Conservation (phyloP, 768 basidiomycete species). For the Baorangia bicolor region DNA sequence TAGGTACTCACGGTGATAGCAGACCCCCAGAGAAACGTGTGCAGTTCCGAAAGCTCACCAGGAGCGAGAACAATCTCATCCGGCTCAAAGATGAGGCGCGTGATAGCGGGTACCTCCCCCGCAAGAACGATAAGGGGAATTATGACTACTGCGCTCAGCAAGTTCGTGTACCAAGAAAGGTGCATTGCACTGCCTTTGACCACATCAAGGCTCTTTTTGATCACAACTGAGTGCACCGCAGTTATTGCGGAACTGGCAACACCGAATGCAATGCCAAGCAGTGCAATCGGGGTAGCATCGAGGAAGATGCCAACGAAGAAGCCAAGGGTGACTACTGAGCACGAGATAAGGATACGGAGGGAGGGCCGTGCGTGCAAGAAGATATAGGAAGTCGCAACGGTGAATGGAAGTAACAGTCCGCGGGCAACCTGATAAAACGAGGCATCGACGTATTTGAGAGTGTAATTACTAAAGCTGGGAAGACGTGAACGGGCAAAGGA, state of each 20-base stretch:
- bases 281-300: slow-evolving; percentile 58
- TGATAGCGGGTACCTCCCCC: slow-evolving; percentile 70
- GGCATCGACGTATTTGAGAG: slow-evolving; percentile 90
- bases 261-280: slow-evolving; percentile 75
- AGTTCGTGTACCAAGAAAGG: slow-evolving; percentile 91
- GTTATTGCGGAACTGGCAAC: slow-evolving; percentile 84
- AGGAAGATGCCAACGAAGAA: slow-evolving; percentile 90
- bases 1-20: slow-evolving; percentile 61
- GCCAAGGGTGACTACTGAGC: slow-evolving; percentile 82
- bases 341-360: slow-evolving; percentile 68
- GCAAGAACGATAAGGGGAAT: slow-evolving; percentile 69
- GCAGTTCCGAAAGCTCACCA: slow-evolving; percentile 46
- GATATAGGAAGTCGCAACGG: slow-evolving; percentile 82
- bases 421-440: slow-evolving; percentile 96
- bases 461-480: slow-evolving; percentile 83
- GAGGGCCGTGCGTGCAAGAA: slow-evolving; percentile 78
- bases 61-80: slow-evolving; percentile 37
- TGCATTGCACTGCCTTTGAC: slow-evolving; percentile 84
- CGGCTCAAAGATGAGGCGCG: slow-evolving; percentile 55
- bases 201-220: slow-evolving; percentile 79
- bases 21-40: slow-evolving; percentile 78
- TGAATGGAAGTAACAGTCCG: slow-evolving; percentile 91
- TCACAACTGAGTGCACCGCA: slow-evolving; percentile 88
- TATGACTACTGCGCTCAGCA: slow-evolving; percentile 71
- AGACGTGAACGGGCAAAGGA: not conserved